Percentiles rank a stretch among this genome's conserved stretches.
Conservation (phyloP, 306 rosid species). For the Astragalus glycyphyllos region DNA sequence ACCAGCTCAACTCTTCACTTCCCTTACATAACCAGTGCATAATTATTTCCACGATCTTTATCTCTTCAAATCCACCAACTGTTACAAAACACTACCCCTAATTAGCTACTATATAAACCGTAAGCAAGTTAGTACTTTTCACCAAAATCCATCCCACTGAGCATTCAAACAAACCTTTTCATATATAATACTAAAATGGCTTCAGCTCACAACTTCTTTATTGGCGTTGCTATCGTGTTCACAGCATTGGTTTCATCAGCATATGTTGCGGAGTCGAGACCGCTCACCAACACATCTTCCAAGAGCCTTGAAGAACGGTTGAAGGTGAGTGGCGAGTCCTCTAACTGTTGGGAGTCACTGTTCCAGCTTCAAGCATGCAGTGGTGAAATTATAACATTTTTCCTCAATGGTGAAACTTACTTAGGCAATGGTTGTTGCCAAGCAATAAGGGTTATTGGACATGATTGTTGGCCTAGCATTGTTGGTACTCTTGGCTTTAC, state of each 20-base stretch:
- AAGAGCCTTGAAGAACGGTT: constrained; percentile 44
- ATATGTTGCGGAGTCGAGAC: constrained; percentile 33
- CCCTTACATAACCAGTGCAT: background rate
- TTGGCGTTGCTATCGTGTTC: constrained; percentile 7
- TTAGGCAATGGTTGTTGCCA: constrained; percentile 64
- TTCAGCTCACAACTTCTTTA: background rate
- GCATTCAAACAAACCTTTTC: background rate
- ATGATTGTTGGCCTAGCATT: constrained; percentile 74
- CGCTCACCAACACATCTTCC: constrained; percentile 1
- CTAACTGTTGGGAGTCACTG: constrained; percentile 68
- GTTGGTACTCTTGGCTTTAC: constrained; percentile 66
- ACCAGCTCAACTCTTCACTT: background rate
- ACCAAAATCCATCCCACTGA: background rate
- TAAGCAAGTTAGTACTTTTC: background rate
- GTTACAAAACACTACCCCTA: background rate
- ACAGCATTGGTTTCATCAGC: constrained; percentile 4
- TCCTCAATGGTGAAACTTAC: constrained; percentile 60
- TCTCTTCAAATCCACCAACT: background rate
- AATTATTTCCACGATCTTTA: background rate
- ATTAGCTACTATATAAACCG: background rate
- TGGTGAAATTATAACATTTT: constrained; percentile 63
- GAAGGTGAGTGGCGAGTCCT: constrained; percentile 53
- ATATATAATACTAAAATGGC: constrained; percentile 24
- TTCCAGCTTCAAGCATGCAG: constrained; percentile 64
- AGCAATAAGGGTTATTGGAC: constrained; percentile 57